Evolutionary conservation across 2,329 filamentous ascomycete species (phyloP).

Genomic region (Penicillium sp.): DNA sequence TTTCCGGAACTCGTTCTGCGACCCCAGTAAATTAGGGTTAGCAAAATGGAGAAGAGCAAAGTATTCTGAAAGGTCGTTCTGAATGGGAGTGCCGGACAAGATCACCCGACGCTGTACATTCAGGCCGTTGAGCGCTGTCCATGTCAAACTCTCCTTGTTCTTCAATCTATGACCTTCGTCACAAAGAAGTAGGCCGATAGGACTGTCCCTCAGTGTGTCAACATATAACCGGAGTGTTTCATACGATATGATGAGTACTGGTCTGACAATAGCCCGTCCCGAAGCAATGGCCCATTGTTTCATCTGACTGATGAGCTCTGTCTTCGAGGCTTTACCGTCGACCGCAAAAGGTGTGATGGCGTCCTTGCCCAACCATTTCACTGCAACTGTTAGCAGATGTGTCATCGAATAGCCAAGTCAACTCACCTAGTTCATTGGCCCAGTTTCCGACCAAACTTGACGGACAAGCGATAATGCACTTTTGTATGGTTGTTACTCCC

Average conservation of each 20-base stretch:
- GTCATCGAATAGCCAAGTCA: no score
- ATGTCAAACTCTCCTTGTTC: constrained; percentile 92
- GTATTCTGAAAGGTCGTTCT: constrained; percentile 97
- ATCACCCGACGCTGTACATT: constrained; percentile 90
- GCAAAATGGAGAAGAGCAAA: constrained; percentile 94
- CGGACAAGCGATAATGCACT: constrained; percentile 91
- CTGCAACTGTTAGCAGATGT: no score
- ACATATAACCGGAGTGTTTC: constrained; percentile 88
- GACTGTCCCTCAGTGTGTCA: constrained; percentile 77
- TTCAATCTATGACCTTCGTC: constrained; percentile 95
- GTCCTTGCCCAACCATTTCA: constrained; percentile 90
- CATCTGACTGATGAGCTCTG: constrained; percentile 80
- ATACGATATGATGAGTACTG: constrained; percentile 95
- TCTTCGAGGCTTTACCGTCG: constrained; percentile 90
- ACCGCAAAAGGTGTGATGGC: constrained; percentile 90
- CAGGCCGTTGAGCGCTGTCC: constrained; percentile 77
- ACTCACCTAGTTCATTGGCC: constrained; percentile 72
- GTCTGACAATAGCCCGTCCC: constrained; percentile 79
- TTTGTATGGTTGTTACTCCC: constrained; percentile 88
- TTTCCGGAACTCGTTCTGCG: constrained; percentile 83
- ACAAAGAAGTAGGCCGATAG: constrained; percentile 85
- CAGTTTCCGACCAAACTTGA: constrained; percentile 95
- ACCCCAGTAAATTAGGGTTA: constrained; percentile 84
- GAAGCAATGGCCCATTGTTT: constrained; percentile 89
- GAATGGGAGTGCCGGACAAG: constrained; percentile 90